Evolutionary conservation across 2,329 filamentous ascomycete genomes (phyloP).

Genomic region (Talaromyces sp.): DNA sequence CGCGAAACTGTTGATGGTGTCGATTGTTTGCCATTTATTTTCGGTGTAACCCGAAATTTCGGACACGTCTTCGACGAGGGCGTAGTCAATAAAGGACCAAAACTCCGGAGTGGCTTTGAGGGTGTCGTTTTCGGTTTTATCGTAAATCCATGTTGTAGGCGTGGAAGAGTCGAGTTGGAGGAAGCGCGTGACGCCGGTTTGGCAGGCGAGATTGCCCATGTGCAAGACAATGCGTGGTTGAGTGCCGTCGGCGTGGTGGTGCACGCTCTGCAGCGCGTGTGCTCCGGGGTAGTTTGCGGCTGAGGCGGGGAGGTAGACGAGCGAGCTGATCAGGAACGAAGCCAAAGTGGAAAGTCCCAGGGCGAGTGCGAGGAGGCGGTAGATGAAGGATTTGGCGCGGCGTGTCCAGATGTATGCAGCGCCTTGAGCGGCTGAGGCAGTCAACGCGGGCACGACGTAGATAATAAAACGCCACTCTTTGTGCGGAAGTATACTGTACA

Average conservation of each 20-base stretch:
- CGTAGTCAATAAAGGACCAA: conserved; percentile 56
- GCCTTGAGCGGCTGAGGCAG: conserved; percentile 67
- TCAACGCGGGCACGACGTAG: conserved; percentile 76
- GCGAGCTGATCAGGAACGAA: conserved; percentile 57
- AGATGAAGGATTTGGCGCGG: conserved; percentile 55
- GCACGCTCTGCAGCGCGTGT: conserved; percentile 57
- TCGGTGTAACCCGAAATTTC: conserved; percentile 15
- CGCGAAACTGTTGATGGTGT: conserved; percentile 47
- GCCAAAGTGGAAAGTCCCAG: conserved; percentile 57
- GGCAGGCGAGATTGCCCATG: conserved; percentile 57
- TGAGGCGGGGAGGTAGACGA: conserved; percentile 72
- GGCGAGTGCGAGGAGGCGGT: conserved; percentile 49
- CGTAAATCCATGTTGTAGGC: conserved; percentile 48
- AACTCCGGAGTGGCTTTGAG: conserved; percentile 46
- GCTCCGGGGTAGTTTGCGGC: conserved; percentile 93
- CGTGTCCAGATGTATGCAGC: conserved; percentile 66
- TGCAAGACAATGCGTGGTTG: conserved; percentile 39
- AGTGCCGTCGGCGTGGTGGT: conserved; percentile 24
- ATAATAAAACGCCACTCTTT: conserved; percentile 96
- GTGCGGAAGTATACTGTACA: conserved; percentile 87
- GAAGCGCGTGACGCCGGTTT: conserved; percentile 59
- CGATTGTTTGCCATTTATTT: conserved; percentile 48
- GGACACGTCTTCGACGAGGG: conserved; percentile 44
- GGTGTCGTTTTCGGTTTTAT: conserved; percentile 53
- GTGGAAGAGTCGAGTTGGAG: conserved; percentile 36